Conservation (phyloP, 441 rosid species). For the Geranium incanum region DNA sequence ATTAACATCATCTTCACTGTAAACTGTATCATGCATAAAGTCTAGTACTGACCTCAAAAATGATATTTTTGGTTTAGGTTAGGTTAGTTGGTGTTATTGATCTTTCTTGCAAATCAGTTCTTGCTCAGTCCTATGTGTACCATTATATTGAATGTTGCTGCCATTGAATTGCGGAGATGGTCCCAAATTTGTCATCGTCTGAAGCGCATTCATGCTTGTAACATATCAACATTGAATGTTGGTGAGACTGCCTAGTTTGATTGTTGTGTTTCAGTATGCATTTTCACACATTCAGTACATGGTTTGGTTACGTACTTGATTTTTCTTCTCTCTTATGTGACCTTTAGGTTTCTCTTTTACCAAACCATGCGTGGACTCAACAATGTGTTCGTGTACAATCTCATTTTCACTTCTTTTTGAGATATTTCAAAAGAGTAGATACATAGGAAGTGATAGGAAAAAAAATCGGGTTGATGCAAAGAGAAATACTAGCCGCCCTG, state of each 20-base stretch:
- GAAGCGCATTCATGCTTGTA: not conserved
- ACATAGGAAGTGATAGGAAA: not conserved
- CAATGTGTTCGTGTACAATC: not conserved
- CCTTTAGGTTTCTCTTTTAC: not conserved
- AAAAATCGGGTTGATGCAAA: not conserved
- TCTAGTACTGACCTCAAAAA: no score
- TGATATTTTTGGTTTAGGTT: no score
- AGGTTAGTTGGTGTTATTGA: no score
- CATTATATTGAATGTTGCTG: not conserved
- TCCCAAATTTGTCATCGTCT: constrained; percentile 16
- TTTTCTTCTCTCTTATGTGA: not conserved
- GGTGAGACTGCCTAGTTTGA: not conserved
- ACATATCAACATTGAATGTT: not conserved
- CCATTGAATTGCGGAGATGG: constrained; percentile 7
- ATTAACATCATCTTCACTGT: not conserved
- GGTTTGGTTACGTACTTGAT: not conserved
- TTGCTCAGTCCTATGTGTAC: not conserved
- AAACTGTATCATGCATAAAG: not conserved
- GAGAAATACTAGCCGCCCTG: no score
- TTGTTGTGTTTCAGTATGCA: not conserved
- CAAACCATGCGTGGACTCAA: not conserved
- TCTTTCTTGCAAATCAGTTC: not conserved
- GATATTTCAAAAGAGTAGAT: no score
- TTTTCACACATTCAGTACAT: not conserved
- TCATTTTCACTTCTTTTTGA: not conserved